These are phyloP conservation scores for Draba incana DNA, from an alignment of 345 rosid genomes.

Conservation along the genomic window DNA sequence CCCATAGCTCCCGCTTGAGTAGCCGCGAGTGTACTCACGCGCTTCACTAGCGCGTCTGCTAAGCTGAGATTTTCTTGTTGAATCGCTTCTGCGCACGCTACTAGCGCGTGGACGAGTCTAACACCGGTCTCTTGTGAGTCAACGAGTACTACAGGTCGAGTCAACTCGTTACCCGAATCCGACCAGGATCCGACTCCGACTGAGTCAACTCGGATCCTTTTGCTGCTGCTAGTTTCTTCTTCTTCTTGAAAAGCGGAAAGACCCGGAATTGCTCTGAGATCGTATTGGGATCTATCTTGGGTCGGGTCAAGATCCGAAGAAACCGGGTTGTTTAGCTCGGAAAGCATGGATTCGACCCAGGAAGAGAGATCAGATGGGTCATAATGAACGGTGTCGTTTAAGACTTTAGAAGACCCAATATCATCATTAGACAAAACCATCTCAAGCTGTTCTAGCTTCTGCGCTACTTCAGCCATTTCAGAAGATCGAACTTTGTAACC, in stretches of 20 bases:
- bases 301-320: slow-evolving; percentile 35
- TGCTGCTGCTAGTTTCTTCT: slow-evolving; percentile 38
- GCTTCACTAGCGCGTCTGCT: slow-evolving; percentile 66
- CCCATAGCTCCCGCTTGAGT: slow-evolving; percentile 63
- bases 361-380: slow-evolving; percentile 79
- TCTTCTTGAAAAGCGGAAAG: slow-evolving; percentile 52
- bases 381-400: slow-evolving; percentile 70
- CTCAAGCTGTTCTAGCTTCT: slow-evolving; percentile 87
- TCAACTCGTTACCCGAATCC: slow-evolving; percentile 21
- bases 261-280: slow-evolving; percentile 81
- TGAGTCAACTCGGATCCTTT: slow-evolving; percentile 49
- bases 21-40: slow-evolving; percentile 56
- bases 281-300: slow-evolving; percentile 62
- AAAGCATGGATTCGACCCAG: slow-evolving; percentile 78
- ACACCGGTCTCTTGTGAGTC: slow-evolving; percentile 90
- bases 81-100: slow-evolving; percentile 77
- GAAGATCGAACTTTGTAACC: slow-evolving; percentile 85
- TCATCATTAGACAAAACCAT: slow-evolving; percentile 76
- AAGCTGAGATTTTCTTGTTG: slow-evolving; percentile 61
- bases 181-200: slow-evolving; percentile 31
- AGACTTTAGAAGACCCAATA: slow-evolving; percentile 53
- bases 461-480: slow-evolving; percentile 90
- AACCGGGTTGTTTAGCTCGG: slow-evolving; percentile 60
- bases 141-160: slow-evolving; percentile 67
- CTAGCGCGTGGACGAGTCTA: slow-evolving; percentile 67